Evolutionary conservation across 257 asterid genomes (phyloP).

Genomic region (Lantana camara): DNA sequence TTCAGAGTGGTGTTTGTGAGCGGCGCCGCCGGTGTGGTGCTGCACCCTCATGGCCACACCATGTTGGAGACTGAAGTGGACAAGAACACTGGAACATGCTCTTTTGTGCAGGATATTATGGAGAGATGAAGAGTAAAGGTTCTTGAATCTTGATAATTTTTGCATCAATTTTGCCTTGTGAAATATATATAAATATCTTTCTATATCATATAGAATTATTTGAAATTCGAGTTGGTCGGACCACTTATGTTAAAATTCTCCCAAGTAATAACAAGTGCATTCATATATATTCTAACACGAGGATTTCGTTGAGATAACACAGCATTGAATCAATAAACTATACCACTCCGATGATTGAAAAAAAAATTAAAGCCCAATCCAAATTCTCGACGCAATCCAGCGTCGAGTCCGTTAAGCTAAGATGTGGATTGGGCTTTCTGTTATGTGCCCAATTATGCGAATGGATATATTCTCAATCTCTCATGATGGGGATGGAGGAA

Average conservation of each 20-base stretch:
- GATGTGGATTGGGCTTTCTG: not conserved
- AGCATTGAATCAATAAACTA: too few relatives aligned
- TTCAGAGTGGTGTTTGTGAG: conserved; percentile 58
- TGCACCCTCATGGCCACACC: conserved; percentile 20
- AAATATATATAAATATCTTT: too few relatives aligned
- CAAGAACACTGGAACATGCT: conserved; percentile 17
- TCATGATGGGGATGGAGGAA: conserved; percentile 14
- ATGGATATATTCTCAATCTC: too few relatives aligned
- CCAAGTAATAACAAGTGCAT: too few relatives aligned
- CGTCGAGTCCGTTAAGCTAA: not conserved
- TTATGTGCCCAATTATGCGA: conserved; percentile 3
- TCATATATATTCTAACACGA: too few relatives aligned
- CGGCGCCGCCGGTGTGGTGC: conserved; percentile 24
- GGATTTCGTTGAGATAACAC: too few relatives aligned
- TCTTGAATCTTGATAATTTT: not conserved
- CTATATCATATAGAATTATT: too few relatives aligned
- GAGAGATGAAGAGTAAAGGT: not conserved
- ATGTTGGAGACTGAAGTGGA: conserved; percentile 30
- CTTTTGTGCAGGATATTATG: conserved; percentile 9
- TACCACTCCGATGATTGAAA: too few relatives aligned
- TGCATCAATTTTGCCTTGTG: not conserved
- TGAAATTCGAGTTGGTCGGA: too few relatives aligned
- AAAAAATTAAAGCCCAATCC: too few relatives aligned
- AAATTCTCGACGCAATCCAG: too few relatives aligned
- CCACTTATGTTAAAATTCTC: too few relatives aligned